Base-by-base conservation (phyloP, 2,329 filamentous ascomycete genomes). In the Xylogone sp. region DNA sequence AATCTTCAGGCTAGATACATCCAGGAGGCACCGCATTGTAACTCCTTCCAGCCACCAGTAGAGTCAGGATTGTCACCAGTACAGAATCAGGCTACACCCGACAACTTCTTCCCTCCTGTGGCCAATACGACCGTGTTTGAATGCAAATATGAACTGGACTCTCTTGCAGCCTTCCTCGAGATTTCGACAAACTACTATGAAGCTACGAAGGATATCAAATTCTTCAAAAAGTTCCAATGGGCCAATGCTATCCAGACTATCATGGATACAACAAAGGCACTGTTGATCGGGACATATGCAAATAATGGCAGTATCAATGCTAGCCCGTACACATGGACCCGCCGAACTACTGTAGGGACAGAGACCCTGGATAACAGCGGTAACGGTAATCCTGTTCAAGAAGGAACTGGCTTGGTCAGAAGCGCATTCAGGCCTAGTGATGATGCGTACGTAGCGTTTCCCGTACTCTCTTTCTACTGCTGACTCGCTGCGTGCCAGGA, bases 131-230 rank as follows among this genome's bases (percentile, higher is more conserved):
- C 84, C 34, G 91, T 96, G 0, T 97, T 94, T 65, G 93, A 97
- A 69, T 97, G 93, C 79, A 97, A 97, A 69, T 97, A 94, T 69
- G 93, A 97, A 71, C 83, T 97, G 44, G 92, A 97, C 72, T 93
- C 88, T 10, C 78, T 97, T 1, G 90, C 92, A 1, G 85, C 90
- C 24, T 97, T 97, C 68, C 76, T 97, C 7, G 83, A 89, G 42
- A 76, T 97, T 4, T 85, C 83, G 1, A 88, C 89, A 56, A 83
- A 94, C 63, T 97, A 96, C 73, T 82, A 88, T 70, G 76, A 82
- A 20, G 78, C 81, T 54, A 96, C 90, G 0, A 77, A 77, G 1
- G 92, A 92, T 34, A 80, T 75, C 1, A 79, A 78, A 50, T 90
- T 90, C 54, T 96, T 95, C 66, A 71, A 86, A 44, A 86, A 79